These are phyloP conservation scores for Fusarium sulawesiense DNA, from an alignment of 2,329 filamentous ascomycete genomes.

Conservation along the genomic window DNA sequence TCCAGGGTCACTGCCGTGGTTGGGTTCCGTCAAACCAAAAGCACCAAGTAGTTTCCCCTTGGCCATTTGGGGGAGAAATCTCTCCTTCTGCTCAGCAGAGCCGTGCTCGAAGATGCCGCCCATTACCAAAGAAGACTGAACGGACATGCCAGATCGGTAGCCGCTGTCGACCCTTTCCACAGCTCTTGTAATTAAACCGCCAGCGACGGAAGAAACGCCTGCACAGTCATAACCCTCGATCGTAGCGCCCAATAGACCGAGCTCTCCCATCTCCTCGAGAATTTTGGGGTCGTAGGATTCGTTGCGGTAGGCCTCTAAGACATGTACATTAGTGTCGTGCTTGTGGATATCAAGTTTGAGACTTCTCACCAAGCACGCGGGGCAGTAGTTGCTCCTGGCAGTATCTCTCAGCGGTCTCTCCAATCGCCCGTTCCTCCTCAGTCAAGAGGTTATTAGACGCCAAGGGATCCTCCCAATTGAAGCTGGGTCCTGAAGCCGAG, in stretches of 20 bases:
- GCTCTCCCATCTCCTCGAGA: slow-evolving; percentile 89
- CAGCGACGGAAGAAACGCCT: slow-evolving; percentile 86
- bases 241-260: slow-evolving; percentile 87
- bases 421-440: slow-evolving; percentile 89
- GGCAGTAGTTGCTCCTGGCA: slow-evolving; percentile 91
- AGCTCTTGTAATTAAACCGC: slow-evolving; percentile 89
- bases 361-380: slow-evolving; percentile 77
- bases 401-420: slow-evolving; percentile 91
- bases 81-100: slow-evolving; percentile 87
- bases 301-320: slow-evolving; percentile 81
- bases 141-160: slow-evolving; percentile 92
- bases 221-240: slow-evolving; percentile 91
- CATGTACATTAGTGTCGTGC: slow-evolving; percentile 15
- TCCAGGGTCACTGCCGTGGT: slow-evolving; percentile 91
- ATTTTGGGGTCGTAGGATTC: slow-evolving; percentile 89
- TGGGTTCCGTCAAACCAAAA: slow-evolving; percentile 91
- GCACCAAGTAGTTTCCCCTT: slow-evolving; percentile 85
- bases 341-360: slow-evolving; percentile 1
- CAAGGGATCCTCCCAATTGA: slow-evolving; percentile 95
- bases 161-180: slow-evolving; percentile 93
- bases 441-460: slow-evolving; percentile 79
- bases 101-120: slow-evolving; percentile 91
- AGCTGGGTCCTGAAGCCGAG: slow-evolving; percentile 57
- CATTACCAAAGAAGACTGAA: slow-evolving; percentile 94
- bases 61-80: slow-evolving; percentile 82